These are phyloP conservation scores for Nematocida sp. DNA, from an alignment of 371 early-diverging fungal species.

Conservation along the genomic window DNA sequence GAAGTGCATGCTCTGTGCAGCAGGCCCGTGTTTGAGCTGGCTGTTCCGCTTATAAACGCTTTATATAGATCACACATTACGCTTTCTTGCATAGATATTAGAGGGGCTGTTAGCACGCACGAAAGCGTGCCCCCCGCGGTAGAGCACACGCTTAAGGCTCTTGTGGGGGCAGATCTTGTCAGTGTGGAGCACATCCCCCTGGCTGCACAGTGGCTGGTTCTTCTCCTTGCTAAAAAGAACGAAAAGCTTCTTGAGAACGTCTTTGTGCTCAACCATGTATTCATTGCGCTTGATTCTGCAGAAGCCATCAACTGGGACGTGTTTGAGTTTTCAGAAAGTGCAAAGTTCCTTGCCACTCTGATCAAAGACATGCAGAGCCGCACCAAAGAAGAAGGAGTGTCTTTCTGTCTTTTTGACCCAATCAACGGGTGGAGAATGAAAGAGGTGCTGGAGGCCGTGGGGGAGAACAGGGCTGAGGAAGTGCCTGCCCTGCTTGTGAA, in stretches of 20 bases:
- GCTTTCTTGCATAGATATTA: not conserved
- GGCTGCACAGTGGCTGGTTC: slow-evolving; percentile 24
- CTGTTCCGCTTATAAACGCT: not conserved
- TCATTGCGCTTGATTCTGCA: not conserved
- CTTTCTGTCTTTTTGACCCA: not conserved
- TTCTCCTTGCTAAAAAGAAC: slow-evolving; percentile 8
- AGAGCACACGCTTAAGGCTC: not conserved
- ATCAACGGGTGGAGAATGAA: slow-evolving; percentile 40
- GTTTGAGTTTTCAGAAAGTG: slow-evolving; percentile 28
- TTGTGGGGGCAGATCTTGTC: not conserved
- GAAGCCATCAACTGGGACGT: slow-evolving; percentile 36
- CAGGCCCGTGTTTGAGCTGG: not conserved
- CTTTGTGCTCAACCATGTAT: slow-evolving; percentile 6
- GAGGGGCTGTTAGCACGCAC: not conserved
- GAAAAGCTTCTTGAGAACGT: slow-evolving; percentile 4
- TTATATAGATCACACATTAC: not conserved
- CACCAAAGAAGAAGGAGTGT: not conserved
- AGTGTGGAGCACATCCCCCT: not conserved
- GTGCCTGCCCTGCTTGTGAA: no score
- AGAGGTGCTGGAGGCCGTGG: not conserved
- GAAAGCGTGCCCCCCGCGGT: not conserved
- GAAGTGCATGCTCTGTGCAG: not conserved
- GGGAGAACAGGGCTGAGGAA: not conserved
- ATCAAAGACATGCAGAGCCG: not conserved
- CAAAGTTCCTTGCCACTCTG: not conserved